Base-by-base conservation (phyloP, 2,329 filamentous ascomycete genomes). In the Rosellinia necatrix region DNA sequence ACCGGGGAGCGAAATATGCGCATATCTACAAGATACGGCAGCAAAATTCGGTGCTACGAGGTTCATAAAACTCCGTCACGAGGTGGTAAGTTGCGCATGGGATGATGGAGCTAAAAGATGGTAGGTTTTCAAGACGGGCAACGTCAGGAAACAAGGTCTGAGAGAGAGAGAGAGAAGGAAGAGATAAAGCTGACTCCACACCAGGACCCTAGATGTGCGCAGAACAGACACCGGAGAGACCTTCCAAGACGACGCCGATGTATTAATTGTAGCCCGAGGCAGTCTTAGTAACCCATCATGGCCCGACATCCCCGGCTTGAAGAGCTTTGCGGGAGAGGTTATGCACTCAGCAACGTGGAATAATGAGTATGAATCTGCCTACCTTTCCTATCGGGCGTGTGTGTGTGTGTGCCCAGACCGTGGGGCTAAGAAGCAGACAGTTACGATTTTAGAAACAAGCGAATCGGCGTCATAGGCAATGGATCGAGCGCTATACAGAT, bases 401-500 rank as follows among this genome's bases (percentile, higher is more conserved):
- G n/a, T n/a, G n/a, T n/a, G n/a, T n/a, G n/a, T n/a, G n/a, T n/a
- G n/a, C n/a, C n/a, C n/a, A n/a, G n/a, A n/a, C n/a, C n/a, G n/a
- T n/a, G n/a, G n/a, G n/a, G n/a, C n/a, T n/a, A n/a, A n/a, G n/a
- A n/a, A n/a, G n/a, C n/a, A n/a, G 37, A 38, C 37, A 77, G 74
- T 19, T 79, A 76, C 59, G 75, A 81, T 62, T 79, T 79, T 46
- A 71, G 62, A 37, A 73, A 76, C 57, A 82, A 82, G 66, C 70
- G 70, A 49, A 70, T 83, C 13, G 80, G 76, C 6, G 68, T 83
- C 4, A 77, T 83, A 41, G 80, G 80, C n/a, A 78, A 78, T 51
- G 80, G 80, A 10, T 78, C 78, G 17, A 81, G 78, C 59, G 75
- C 74, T 1, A 81, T 82, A 57, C 80, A 83, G 56, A 82, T 83